These are phyloP conservation scores for Pseudogymnoascus sp. DNA, from an alignment of 2,329 filamentous ascomycete genomes.

Conservation along the genomic window DNA sequence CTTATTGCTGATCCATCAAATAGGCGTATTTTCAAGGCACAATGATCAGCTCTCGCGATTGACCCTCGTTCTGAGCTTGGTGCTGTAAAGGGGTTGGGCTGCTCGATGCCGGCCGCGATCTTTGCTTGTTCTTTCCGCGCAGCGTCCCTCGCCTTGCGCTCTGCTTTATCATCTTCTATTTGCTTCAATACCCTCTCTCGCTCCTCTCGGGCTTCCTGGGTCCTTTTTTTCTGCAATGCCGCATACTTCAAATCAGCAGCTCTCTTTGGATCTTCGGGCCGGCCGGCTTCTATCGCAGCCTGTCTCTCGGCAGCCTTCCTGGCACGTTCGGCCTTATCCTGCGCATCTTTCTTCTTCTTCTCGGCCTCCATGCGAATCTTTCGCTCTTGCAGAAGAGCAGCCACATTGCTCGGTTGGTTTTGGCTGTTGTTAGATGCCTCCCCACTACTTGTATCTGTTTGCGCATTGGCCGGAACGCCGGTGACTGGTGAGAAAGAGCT, in stretches of 20 bases:
- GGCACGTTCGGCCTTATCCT: constrained; percentile 31
- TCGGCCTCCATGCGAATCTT: constrained; percentile 42
- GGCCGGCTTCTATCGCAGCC: constrained; percentile 35
- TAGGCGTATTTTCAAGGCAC: constrained; percentile 69
- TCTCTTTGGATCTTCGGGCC: constrained; percentile 33
- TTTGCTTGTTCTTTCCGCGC: constrained; percentile 38
- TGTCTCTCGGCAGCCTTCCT: constrained; percentile 39
- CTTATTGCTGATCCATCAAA: constrained; percentile 79
- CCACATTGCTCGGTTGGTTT: constrained; percentile 17
- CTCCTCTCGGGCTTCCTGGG: constrained; percentile 60
- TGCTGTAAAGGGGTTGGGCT: constrained; percentile 3
- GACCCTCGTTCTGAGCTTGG: constrained; percentile 11
- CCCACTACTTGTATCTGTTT: not conserved
- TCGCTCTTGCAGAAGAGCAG: constrained; percentile 43
- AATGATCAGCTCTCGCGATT: constrained; percentile 30
- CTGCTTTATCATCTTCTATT: constrained; percentile 70
- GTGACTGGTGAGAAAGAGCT: not conserved
- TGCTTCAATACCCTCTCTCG: constrained; percentile 63
- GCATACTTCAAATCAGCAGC: constrained; percentile 40
- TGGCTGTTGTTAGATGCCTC: constrained; percentile 12
- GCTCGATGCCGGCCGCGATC: not conserved
- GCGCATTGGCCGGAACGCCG: not conserved
- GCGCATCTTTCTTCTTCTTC: constrained; percentile 36
- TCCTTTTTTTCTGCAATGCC: constrained; percentile 51
- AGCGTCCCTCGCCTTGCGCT: constrained; percentile 52